Base-by-base conservation (phyloP, 2,329 filamentous ascomycete species). In the Alternaria novae-zelandiae region DNA sequence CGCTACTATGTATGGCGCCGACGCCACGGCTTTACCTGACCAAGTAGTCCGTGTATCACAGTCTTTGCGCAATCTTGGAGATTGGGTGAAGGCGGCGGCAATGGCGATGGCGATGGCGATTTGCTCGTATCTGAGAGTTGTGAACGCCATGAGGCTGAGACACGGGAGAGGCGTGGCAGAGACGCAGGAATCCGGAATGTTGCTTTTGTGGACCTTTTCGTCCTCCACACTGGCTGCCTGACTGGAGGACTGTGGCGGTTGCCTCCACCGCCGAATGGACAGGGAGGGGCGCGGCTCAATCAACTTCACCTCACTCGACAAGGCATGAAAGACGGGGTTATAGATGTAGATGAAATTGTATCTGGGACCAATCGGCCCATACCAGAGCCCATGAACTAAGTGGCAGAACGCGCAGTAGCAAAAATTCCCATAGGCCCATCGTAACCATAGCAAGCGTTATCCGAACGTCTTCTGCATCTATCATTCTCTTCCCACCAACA, bases 391-490 rank as follows among this genome's bases (percentile, higher is more conserved):
- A 55, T 13, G 49, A 46, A 44, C 25, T 26, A 8, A 17, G 17
- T 21, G 17, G 30, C 28, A 43, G 12, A 57, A 53, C 50, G 26
- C 20, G 10, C 26, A 53, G 30, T 11, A 55, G 49, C 25, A 61
- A 54, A 7, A 55, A 59, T 23, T 15, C 30, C 46, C 51, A 51
- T 12, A 32, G 20, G 47, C 17, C 45, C 30, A 46, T 55, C 30
- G 32, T 49, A 36, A 43, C 50, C 56, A 46, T 43, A 45, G 44
- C 49, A 41, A 54, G 57, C 47, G 43, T 55, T 30, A 12, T 59
- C 49, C 26, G 49, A 59, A 46, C 57, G 30, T 53, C 41, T 43
- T 46, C 43, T 28, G 44, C 59, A 44, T 61, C 41, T 61, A 57
- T 44, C 36, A 36, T 25, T 36, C 61, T 61, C 54, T 15, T 30